phyloP scores from a whole-genome alignment of 208 protist species.

The Trypanosoma congolense region DNA sequence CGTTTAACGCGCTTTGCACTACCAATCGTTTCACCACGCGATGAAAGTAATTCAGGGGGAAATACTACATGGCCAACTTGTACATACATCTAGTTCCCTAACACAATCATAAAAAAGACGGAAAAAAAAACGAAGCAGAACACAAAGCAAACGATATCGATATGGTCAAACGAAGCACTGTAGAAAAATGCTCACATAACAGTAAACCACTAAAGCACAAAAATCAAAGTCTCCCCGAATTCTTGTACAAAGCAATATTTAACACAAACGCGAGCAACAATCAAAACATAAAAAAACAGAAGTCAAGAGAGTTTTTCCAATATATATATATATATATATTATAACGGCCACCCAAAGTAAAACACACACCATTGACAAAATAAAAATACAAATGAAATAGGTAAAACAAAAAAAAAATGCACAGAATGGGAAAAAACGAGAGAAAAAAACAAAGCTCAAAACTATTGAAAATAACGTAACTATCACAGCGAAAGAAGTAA shows the following conservation, averaged over 20 bases:
- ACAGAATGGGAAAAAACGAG: neutral
- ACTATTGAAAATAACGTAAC: neutral
- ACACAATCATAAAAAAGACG: slow-evolving; percentile 4
- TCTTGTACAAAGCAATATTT: no score
- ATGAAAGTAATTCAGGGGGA: neutral
- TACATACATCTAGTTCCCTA: slow-evolving; percentile 6
- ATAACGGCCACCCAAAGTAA: no score
- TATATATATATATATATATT: no score
- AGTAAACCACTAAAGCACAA: no score
- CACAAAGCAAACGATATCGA: neutral
- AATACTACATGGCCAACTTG: slow-evolving; percentile 27
- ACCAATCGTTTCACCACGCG: neutral
- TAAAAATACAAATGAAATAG: neutral
- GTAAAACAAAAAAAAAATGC: neutral
- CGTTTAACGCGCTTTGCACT: slow-evolving; percentile 14
- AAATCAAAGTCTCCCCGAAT: no score
- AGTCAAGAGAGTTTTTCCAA: no score
- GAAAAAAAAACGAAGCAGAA: neutral
- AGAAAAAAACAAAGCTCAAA: neutral
- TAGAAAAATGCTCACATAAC: no score
- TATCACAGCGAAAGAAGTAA: neutral
- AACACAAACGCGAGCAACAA: no score
- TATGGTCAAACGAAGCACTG: no score
- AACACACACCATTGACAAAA: neutral
- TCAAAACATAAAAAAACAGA: no score